phyloP scores from a whole-genome alignment of 2,329 filamentous ascomycete genomes.

The Talaromyces sp. region DNA sequence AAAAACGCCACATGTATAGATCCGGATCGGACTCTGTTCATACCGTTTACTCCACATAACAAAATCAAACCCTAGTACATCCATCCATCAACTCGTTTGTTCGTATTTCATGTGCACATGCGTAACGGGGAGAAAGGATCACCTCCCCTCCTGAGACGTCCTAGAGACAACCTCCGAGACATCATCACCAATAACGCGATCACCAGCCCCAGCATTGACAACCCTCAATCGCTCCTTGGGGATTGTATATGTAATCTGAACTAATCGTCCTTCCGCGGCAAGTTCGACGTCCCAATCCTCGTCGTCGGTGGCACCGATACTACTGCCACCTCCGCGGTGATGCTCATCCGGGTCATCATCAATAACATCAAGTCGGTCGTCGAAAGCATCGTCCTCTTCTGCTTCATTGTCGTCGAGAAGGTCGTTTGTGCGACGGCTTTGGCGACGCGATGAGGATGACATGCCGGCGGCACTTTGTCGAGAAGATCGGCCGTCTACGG shows the following conservation, averaged over 20 bases:
- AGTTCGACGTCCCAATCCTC: conserved; percentile 70
- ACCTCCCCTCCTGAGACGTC: conserved; percentile 1
- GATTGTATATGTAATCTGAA: conserved; percentile 90
- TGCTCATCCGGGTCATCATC: neutral
- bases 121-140: neutral
- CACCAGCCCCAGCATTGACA: conserved; percentile 66
- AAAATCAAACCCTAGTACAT: neutral
- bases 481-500: conserved; percentile 31
- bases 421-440: neutral
- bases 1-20: neutral
- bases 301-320: conserved; percentile 5
- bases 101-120: neutral
- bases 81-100: neutral
- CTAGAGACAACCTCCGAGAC: conserved; percentile 4
- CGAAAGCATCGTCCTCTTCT: neutral
- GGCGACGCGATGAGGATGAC: conserved; percentile 1
- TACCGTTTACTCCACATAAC: neutral
- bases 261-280: conserved; percentile 66
- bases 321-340: neutral
- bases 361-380: neutral
- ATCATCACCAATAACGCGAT: conserved; percentile 30
- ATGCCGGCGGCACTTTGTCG: conserved; percentile 7
- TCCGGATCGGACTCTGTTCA: neutral
- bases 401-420: conserved; percentile 2
- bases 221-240: conserved; percentile 81